phyloP scores from a whole-genome alignment of 140 eudicot species.

The Cichorium intybus region DNA sequence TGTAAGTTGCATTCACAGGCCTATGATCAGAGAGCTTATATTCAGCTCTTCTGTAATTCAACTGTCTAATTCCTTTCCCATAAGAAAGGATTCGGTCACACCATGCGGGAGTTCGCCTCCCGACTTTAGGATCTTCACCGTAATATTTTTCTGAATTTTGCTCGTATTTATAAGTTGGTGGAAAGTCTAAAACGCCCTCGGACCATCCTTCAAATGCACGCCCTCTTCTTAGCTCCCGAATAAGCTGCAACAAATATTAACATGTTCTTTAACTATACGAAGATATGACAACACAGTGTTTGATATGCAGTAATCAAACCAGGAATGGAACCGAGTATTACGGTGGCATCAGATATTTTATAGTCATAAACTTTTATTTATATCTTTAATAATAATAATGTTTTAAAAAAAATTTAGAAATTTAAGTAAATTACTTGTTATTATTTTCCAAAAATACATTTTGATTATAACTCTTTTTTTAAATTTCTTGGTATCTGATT shows the following conservation, averaged over 20 bases:
- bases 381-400: too few relatives aligned
- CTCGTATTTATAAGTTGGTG: conserved; percentile 87
- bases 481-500: too few relatives aligned
- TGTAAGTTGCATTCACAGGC: conserved; percentile 63
- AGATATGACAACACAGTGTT: too few relatives aligned
- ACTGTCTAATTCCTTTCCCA: conserved; percentile 64
- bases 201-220: conserved; percentile 82
- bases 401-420: too few relatives aligned
- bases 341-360: too few relatives aligned
- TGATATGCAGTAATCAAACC: too few relatives aligned
- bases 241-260: conserved; percentile 42
- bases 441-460: too few relatives aligned
- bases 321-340: too few relatives aligned
- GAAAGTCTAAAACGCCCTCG: conserved; percentile 62
- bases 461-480: too few relatives aligned
- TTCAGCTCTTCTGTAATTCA: conserved; percentile 57
- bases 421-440: too few relatives aligned
- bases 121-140: conserved; percentile 71
- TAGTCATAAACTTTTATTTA: too few relatives aligned
- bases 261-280: too few relatives aligned
- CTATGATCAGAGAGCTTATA: conserved; percentile 64
- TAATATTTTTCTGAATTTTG: conserved; percentile 50
- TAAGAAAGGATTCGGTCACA: conserved; percentile 73
- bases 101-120: conserved; percentile 86
- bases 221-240: conserved; percentile 62